phyloP scores from a whole-genome alignment of 768 basidiomycete genomes.

The Hemileccinum rubropunctum region DNA sequence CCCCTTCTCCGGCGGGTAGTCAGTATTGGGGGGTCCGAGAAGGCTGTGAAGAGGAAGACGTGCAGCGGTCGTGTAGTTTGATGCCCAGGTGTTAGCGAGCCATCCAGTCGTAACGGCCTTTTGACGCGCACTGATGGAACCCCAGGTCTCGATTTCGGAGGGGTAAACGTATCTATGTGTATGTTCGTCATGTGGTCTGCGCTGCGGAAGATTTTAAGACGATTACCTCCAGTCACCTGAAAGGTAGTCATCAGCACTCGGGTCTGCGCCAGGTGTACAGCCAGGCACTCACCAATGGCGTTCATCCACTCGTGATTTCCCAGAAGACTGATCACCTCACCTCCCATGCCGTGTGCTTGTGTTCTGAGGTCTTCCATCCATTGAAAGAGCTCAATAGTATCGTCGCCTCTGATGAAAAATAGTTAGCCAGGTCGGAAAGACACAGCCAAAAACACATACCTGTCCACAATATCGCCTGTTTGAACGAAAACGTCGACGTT shows the following conservation, averaged over 20 bases:
- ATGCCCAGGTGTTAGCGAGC: conserved; percentile 79
- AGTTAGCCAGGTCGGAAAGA: conserved; percentile 10
- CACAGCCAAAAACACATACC: conserved; percentile 44
- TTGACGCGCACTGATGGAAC: conserved; percentile 66
- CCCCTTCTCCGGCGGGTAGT: conserved; percentile 43
- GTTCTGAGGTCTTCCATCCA: conserved; percentile 83
- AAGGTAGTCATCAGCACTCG: conserved; percentile 13
- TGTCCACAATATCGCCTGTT: conserved; percentile 93
- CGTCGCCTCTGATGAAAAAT: conserved; percentile 63
- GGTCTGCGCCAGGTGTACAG: conserved; percentile 1
- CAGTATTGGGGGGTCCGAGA: conserved; percentile 65
- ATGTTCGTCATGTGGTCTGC: conserved; percentile 5
- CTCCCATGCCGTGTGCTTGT: conserved; percentile 69
- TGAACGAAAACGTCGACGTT: conserved; percentile 86
- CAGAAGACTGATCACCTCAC: conserved; percentile 70
- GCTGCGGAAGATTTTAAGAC: conserved; percentile 7
- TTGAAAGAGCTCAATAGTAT: conserved; percentile 80
- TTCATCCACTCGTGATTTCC: conserved; percentile 99
- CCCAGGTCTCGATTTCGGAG: conserved; percentile 81
- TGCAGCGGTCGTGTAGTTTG: conserved; percentile 79
- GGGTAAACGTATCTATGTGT: conserved; percentile 76
- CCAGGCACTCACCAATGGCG: conserved; percentile 53
- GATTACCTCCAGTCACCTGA: conserved; percentile 82
- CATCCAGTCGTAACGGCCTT: conserved; percentile 70
- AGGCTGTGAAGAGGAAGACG: conserved; percentile 78